Evolutionary conservation across 768 basidiomycete species (phyloP).

Genomic region (Boletus subparvulus): DNA sequence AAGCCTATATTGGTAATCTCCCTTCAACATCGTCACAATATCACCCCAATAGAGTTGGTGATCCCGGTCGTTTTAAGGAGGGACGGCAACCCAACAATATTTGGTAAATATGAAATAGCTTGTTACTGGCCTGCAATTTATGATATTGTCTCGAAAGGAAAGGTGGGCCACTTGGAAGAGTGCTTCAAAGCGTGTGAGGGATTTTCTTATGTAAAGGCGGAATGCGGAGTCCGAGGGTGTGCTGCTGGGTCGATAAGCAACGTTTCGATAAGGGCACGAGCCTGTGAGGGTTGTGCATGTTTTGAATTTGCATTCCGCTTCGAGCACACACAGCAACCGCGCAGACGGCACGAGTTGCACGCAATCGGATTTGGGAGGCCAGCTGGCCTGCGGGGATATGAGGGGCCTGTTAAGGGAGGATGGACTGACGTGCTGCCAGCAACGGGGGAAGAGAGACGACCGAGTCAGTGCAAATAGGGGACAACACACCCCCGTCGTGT

Average conservation of each 20-base stretch:
- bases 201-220: background rate
- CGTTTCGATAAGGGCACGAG: constrained; percentile 2
- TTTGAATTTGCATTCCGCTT: background rate
- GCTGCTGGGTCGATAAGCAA: constrained; percentile 8
- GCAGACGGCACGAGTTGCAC: background rate
- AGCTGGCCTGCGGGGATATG: background rate
- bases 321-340: background rate
- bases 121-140: background rate
- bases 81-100: background rate
- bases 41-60: too few species aligned
- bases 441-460: background rate
- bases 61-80: too few species aligned
- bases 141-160: background rate
- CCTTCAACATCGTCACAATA: too few species aligned
- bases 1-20: too few species aligned
- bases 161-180: background rate
- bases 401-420: background rate
- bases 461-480: constrained; percentile 12
- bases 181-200: background rate
- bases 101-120: background rate
- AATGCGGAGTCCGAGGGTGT: background rate
- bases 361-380: constrained; percentile 6
- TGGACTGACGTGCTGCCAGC: background rate
- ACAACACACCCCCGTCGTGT: constrained; percentile 14
- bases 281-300: background rate